phyloP scores from a whole-genome alignment of 495 filamentous ascomycete genomes.

The Delitschia confertaspora region DNA sequence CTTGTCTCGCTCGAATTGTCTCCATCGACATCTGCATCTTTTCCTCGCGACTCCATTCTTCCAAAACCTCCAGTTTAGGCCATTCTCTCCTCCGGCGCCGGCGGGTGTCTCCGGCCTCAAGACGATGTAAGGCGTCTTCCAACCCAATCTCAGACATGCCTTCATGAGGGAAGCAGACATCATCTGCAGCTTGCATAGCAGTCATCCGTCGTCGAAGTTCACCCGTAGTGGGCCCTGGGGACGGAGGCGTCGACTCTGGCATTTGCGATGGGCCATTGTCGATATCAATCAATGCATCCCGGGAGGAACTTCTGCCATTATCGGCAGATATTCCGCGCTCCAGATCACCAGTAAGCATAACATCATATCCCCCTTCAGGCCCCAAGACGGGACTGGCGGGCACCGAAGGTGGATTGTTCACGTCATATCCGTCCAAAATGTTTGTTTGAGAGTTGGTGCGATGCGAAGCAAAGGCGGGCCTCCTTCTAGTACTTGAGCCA shows the following conservation, averaged over 20 bases:
- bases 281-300: slow-evolving; percentile 52
- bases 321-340: slow-evolving; percentile 35
- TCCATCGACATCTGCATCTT: slow-evolving; percentile 77
- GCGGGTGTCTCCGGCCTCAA: slow-evolving; percentile 36
- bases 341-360: slow-evolving; percentile 58
- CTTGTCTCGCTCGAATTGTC: slow-evolving; percentile 79
- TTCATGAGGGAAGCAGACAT: slow-evolving; percentile 87
- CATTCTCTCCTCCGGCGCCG: slow-evolving; percentile 46
- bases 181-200: slow-evolving; percentile 58
- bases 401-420: slow-evolving; percentile 95
- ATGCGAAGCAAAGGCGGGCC: slow-evolving; percentile 2
- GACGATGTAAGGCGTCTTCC: slow-evolving; percentile 50
- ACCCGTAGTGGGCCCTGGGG: slow-evolving; percentile 37
- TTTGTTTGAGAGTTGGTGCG: slow-evolving; percentile 12
- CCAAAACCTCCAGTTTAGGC: slow-evolving; percentile 66
- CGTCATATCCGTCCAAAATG: slow-evolving; percentile 55
- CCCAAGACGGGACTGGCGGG: slow-evolving; percentile 63
- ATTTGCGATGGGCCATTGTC: slow-evolving; percentile 38
- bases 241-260: slow-evolving; percentile 29
- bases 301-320: slow-evolving; percentile 29
- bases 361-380: slow-evolving; percentile 61
- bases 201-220: slow-evolving; percentile 44
- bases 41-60: slow-evolving; percentile 86
- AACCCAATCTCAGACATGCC: slow-evolving; percentile 68
- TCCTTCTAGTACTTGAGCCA: slow-evolving; percentile 22